Percentiles rank a stretch among this genome's conserved stretches.
Evolutionary conservation across 441 rosid species (phyloP).

Genomic region (Gossypium laxum): DNA sequence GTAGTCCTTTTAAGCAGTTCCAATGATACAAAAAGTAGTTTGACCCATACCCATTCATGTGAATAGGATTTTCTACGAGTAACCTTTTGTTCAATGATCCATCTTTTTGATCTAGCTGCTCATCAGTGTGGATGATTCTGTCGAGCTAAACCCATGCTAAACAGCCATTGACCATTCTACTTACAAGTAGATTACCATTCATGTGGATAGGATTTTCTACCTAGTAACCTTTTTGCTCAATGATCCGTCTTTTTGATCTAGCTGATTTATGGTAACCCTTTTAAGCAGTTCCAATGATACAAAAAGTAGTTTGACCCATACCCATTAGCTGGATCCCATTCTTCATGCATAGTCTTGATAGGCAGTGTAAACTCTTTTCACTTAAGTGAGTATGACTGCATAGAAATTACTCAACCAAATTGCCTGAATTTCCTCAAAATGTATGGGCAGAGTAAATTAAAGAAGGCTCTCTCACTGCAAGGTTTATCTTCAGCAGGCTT

Average conservation of each 20-base stretch:
- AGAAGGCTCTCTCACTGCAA: neutral
- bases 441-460: neutral
- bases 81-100: neutral
- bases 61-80: neutral
- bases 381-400: neutral
- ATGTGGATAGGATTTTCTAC: neutral
- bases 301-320: neutral
- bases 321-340: neutral
- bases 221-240: neutral
- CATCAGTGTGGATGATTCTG: neutral
- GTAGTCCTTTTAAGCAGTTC: neutral
- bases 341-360: neutral
- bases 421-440: neutral
- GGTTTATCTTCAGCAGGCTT: slow-evolving; percentile 5
- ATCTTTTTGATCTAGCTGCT: neutral
- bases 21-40: neutral
- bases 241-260: neutral
- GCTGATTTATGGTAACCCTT: neutral
- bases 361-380: neutral
- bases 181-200: neutral
- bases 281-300: neutral
- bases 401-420: neutral
- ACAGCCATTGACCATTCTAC: neutral
- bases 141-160: neutral
- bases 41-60: neutral